These are phyloP conservation scores for Pyronema omphalodes DNA, from an alignment of 495 filamentous ascomycete genomes.

Conservation along the genomic window DNA sequence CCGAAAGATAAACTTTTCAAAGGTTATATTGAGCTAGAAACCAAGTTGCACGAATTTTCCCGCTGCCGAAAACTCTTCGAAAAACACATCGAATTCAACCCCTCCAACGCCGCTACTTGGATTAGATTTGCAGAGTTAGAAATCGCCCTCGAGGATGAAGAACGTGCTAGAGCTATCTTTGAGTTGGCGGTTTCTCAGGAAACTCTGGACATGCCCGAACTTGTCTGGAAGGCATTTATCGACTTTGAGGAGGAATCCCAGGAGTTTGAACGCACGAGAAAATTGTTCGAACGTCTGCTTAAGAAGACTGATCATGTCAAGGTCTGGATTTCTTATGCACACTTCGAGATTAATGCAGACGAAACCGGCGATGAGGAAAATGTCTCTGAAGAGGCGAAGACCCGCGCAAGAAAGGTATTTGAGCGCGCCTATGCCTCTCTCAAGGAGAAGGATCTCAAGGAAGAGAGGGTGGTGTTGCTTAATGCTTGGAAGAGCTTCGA, in stretches of 20 bases:
- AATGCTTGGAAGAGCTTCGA: conserved; percentile 88
- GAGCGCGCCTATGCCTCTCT: conserved; percentile 70
- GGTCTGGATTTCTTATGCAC: conserved; percentile 94
- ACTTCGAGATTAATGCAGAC: conserved; percentile 82
- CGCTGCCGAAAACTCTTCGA: conserved; percentile 81
- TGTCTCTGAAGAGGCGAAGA: conserved; percentile 67
- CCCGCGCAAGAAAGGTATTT: conserved; percentile 65
- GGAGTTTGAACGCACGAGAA: conserved; percentile 63
- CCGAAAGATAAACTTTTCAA: conserved; percentile 91
- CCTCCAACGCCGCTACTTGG: conserved; percentile 80
- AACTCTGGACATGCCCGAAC: conserved; percentile 88
- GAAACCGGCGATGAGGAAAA: conserved; percentile 44
- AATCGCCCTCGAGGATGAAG: conserved; percentile 69
- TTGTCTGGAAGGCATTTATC: conserved; percentile 94
- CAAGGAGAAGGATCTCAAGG: conserved; percentile 83
- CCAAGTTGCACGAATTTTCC: conserved; percentile 78
- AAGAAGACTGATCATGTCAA: conserved; percentile 93
- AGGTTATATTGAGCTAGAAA: conserved; percentile 79
- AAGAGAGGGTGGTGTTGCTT: conserved; percentile 78
- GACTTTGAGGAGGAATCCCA: conserved; percentile 92
- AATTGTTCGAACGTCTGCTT: conserved; percentile 80
- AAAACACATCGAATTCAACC: conserved; percentile 82
- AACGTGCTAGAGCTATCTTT: conserved; percentile 76
- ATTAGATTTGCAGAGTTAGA: conserved; percentile 88
- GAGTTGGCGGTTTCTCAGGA: conserved; percentile 75